Conservation (phyloP, 2,329 filamentous ascomycete species). For the Ophiosphaerella korrae region DNA sequence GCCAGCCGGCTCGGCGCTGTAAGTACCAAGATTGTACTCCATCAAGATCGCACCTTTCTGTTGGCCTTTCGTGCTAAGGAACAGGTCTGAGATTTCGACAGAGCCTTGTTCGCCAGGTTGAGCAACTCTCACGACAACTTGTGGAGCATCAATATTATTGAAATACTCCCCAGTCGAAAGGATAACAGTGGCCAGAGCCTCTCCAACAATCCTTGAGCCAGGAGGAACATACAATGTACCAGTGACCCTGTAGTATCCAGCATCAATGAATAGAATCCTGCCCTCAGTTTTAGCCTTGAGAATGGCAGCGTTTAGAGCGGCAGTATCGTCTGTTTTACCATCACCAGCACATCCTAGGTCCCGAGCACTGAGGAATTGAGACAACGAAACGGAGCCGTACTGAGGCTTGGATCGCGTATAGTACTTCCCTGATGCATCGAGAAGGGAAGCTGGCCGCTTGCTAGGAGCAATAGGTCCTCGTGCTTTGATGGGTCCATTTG, state of each 20-base stretch:
- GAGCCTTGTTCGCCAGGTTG: conserved; percentile 65
- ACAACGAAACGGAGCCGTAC: conserved; percentile 56
- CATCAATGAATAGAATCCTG: conserved; percentile 61
- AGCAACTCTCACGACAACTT: conserved; percentile 71
- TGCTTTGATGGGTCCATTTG: conserved; percentile 49
- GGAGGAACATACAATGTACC: conserved; percentile 63
- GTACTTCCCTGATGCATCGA: conserved; percentile 54
- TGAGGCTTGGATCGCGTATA: conserved; percentile 58
- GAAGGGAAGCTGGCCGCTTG: conserved; percentile 49
- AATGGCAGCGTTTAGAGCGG: conserved; percentile 74
- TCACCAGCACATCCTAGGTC: conserved; percentile 73
- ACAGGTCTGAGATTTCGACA: conserved; percentile 74
- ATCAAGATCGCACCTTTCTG: conserved; percentile 72
- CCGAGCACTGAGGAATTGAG: conserved; percentile 63
- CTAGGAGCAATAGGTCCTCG: conserved; percentile 51
- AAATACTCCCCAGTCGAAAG: conserved; percentile 69
- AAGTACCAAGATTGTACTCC: conserved; percentile 69
- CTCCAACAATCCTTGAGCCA: conserved; percentile 80
- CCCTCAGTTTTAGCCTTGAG: conserved; percentile 63
- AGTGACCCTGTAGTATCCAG: conserved; percentile 61
- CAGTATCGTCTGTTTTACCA: conserved; percentile 82
- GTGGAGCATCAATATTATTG: conserved; percentile 58
- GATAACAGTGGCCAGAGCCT: conserved; percentile 82
- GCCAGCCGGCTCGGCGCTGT: conserved; percentile 65
- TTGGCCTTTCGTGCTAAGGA: conserved; percentile 71